phyloP scores from a whole-genome alignment of 2,329 filamentous ascomycete species.

The Cladosporium velox region DNA sequence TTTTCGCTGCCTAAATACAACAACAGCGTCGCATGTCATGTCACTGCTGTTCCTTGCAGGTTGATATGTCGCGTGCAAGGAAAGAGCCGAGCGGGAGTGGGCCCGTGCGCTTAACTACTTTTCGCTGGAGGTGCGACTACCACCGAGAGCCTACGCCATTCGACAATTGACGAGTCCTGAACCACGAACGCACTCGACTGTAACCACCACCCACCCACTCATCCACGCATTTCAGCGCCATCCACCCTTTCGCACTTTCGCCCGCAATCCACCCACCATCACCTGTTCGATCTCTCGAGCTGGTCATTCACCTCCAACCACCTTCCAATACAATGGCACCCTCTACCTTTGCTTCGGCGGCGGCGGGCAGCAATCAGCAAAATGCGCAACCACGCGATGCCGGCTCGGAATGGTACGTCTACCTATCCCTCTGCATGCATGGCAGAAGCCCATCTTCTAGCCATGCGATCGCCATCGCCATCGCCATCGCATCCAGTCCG shows the following conservation, averaged over 20 bases:
- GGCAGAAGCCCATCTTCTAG: neutral
- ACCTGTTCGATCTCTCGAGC: neutral
- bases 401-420: slow-evolving; percentile 49
- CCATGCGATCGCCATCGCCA: neutral
- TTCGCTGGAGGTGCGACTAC: neutral
- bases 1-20: neutral
- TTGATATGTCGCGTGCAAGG: neutral
- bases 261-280: neutral
- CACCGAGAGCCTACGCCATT: slow-evolving; percentile 11
- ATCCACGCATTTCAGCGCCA: slow-evolving; percentile 8
- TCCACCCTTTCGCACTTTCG: neutral
- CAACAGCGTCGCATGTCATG: neutral
- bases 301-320: slow-evolving; percentile 3
- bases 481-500: neutral
- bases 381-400: slow-evolving; percentile 46
- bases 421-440: neutral
- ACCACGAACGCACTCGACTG: neutral
- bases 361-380: slow-evolving; percentile 46
- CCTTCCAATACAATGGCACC: slow-evolving; percentile 27
- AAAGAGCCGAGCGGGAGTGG: slow-evolving; percentile 7
- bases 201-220: neutral
- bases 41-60: neutral
- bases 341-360: slow-evolving; percentile 53
- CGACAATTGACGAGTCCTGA: slow-evolving; percentile 10
- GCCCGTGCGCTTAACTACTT: neutral